Base-by-base conservation (phyloP, 192 early-diverging fungal species). In the Backusella psychrophila region DNA sequence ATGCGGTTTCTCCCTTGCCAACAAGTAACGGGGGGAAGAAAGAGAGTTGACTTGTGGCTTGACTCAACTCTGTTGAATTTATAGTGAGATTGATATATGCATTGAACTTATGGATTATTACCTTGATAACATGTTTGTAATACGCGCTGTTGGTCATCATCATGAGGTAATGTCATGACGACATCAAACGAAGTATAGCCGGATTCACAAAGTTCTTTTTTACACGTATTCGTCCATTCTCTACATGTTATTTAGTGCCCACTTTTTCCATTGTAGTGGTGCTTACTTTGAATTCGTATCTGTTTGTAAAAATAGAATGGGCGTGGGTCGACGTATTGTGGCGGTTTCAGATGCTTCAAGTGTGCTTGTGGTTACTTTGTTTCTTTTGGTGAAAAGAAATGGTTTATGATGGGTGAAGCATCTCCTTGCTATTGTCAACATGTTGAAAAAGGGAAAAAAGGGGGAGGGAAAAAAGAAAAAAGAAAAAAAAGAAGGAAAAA, bases 1-100 rank as follows among this genome's bases (percentile, higher is more conserved):
- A 73, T 2, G 77, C 59, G 15, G 49, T 39, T n/a, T 36, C n/a
- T 41, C 66, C 77, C 41, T 69, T 42, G 2, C 77, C 72, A 17
- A 78, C 26, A 6, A 78, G 17, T 33, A 78, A 15, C 14, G 77
- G 77, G 36, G 77, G 77, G 31, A 78, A 78, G 44, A 69, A 78
- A 11, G 72, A 78, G 29, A 66, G 72, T 17, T 49, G 38, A 3
- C 36, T n/a, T 29, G 67, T 74, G 17, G 49, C 46, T 42, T 68
- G 26, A 35, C 33, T 36, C 21, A 78, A 23, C 21, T 78, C 77
- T 78, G 56, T 23, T 3, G 14, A 36, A 21, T 7, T 9, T 7
- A 69, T 36, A 11, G 9, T 44, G 42, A 44, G 15, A 44, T 41
- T 9, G 8, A 41, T 41, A 6, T 41, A 33, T 33, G 33, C 3